A percentile compares a stretch with the other conserved stretches of the same genome.
These are phyloP conservation scores for Botrytis deweyae DNA, from an alignment of 2,329 filamentous ascomycete genomes.

Conservation along the genomic window DNA sequence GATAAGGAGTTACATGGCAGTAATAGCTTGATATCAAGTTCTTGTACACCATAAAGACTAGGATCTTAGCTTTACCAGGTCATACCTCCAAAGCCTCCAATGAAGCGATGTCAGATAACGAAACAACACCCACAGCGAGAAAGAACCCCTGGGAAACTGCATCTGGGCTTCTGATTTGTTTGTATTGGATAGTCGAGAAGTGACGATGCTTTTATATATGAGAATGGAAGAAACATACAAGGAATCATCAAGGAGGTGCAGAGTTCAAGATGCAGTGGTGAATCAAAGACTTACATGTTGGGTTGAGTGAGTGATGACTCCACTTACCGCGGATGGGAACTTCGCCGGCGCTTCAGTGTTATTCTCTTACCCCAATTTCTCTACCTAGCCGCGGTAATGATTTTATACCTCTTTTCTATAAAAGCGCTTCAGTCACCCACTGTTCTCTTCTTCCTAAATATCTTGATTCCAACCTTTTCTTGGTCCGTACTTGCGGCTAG, in stretches of 20 bases:
- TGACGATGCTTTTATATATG: neutral
- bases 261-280: no score
- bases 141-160: no score
- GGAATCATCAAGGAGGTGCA: no score
- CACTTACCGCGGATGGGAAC: neutral
- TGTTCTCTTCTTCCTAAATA: neutral
- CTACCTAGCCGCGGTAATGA: neutral
- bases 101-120: no score
- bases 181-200: neutral
- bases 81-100: no score
- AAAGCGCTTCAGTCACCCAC: neutral
- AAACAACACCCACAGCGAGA: neutral
- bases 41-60: no score
- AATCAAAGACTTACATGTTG: neutral
- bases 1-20: neutral
- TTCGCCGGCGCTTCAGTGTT: rapidly evolving
- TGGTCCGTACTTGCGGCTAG: no score
- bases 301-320: neutral
- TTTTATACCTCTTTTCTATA: neutral
- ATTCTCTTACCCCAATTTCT: no score
- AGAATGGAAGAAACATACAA: neutral
- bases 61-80: no score
- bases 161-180: no score
- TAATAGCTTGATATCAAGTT: neutral
- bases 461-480: neutral